Base-by-base conservation (phyloP, 306 rosid genomes). In the Castanea sativa region DNA sequence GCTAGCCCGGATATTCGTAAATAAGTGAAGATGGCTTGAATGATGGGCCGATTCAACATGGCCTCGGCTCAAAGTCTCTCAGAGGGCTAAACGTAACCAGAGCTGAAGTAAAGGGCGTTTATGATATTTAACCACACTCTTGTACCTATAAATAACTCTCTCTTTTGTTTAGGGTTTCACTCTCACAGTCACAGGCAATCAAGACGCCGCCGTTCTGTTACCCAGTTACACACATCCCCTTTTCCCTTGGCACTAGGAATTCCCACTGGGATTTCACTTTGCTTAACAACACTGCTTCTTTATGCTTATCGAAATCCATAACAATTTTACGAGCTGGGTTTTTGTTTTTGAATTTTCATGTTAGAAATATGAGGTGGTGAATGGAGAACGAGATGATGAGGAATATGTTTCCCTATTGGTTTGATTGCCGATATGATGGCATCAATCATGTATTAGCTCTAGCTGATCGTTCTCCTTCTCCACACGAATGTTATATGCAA, bases 401-500 rank as follows among this genome's bases (percentile, higher is more conserved):
- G 41, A n/a, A 6, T 32, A 41, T 72, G 73, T 75, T 86, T 87
- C 84, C 92, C 88, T 89, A 83, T 89, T 87, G 89, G 88, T 85
- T 85, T 89, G 89, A 85, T 78, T 35, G 89, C 88, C 83, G 33
- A 20, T 15, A 89, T 83, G 85, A 83, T 86, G 87, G 87, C 80
- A 25, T 71, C 45, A 19, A 64, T 57, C 29, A 55, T 67, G 89
- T 89, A 85, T 79, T 83, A 89, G 88, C 90, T 86, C 90, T 84
- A 80, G 73, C 86, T 86, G 84, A 88, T 78, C 58, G n/a, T 79
- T 88, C 86, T 81, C 81, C 71, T 52, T 52, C 45, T 41, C 11
- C 45, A 8, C 45, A 41, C 45, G 23, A 8, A 41, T 25, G 27
- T 25, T 38, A 41, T 19, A 12, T 13, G 3, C 53, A 49, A 10